These are phyloP conservation scores for Vaccinium myrtillus DNA, from an alignment of 148 eudicot species.

Conservation along the genomic window DNA sequence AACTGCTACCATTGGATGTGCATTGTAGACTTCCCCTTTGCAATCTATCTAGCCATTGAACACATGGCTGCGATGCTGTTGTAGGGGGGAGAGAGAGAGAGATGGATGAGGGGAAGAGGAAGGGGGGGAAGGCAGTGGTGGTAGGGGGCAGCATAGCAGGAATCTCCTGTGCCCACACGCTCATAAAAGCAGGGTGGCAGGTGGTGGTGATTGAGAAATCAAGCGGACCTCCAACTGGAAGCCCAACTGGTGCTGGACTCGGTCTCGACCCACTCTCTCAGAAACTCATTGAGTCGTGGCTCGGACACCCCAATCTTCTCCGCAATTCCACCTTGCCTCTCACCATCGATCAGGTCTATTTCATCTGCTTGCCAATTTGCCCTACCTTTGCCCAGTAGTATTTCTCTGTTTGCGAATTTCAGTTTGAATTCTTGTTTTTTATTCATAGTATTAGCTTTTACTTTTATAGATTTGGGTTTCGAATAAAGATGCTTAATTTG, in stretches of 20 bases:
- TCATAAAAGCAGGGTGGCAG: conserved; percentile 66
- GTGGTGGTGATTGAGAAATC: conserved; percentile 73
- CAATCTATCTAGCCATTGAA: too few species aligned
- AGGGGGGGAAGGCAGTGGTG: conserved; percentile 54
- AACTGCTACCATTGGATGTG: too few species aligned
- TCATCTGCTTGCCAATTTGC: neutral
- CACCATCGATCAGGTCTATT: conserved; percentile 51
- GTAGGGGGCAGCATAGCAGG: conserved; percentile 93
- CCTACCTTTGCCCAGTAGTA: neutral
- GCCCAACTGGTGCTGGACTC: conserved; percentile 85
- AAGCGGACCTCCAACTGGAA: conserved; percentile 46
- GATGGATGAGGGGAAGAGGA: conserved; percentile 14
- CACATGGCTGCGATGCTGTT: too few species aligned
- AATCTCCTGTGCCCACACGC: conserved; percentile 62
- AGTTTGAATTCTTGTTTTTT: too few species aligned
- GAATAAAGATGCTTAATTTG: too few species aligned
- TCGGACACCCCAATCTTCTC: conserved; percentile 31
- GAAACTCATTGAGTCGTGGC: conserved; percentile 54
- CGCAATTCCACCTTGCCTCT: conserved; percentile 46
- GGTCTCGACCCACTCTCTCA: conserved; percentile 58
- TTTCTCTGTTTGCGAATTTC: too few species aligned
- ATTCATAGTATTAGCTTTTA: too few species aligned
- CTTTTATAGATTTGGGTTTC: too few species aligned
- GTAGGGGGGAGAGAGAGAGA: neutral
- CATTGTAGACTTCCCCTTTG: too few species aligned